Evolutionary conservation across 345 rosid genomes (phyloP).

Genomic region (Acer yangbiense): DNA sequence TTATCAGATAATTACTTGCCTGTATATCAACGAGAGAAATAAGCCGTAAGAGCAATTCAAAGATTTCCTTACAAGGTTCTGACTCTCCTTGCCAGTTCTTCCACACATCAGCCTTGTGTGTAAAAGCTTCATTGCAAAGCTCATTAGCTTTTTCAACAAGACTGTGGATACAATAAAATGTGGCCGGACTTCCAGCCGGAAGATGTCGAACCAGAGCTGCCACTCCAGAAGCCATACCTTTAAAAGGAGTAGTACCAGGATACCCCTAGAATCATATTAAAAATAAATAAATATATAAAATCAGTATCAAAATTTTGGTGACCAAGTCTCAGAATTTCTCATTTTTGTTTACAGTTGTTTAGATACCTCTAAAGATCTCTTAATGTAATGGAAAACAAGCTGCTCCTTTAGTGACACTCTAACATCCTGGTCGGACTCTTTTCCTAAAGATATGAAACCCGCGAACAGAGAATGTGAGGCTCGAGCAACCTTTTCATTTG

Average conservation of each 20-base stretch:
- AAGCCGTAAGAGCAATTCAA: conserved; percentile 78
- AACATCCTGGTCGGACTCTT: conserved; percentile 58
- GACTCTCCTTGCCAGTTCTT: conserved; percentile 61
- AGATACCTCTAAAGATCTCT: conserved; percentile 81
- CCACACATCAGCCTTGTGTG: conserved; percentile 44
- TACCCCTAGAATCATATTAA: conserved; percentile 53
- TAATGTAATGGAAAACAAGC: conserved; percentile 78
- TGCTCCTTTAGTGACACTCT: conserved; percentile 67
- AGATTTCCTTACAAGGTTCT: conserved; percentile 59
- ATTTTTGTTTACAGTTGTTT: conserved; percentile 13
- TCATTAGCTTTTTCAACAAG: conserved; percentile 67
- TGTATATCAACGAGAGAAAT: conserved; percentile 84
- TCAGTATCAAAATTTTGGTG: conserved; percentile 16
- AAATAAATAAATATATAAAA: neutral
- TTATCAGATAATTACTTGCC: conserved; percentile 39
- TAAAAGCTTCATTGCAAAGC: conserved; percentile 37
- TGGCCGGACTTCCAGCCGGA: conserved; percentile 94
- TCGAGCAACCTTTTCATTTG: conserved; percentile 70
- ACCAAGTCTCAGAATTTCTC: conserved; percentile 7
- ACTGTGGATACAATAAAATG: conserved; percentile 69
- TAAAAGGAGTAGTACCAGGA: conserved; percentile 85
- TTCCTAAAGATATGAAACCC: conserved; percentile 72
- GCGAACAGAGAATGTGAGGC: conserved; percentile 82
- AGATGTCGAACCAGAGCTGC: conserved; percentile 80
- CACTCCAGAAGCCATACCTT: conserved; percentile 95